Evolutionary conservation across 331 rosid species (phyloP), one percentile per base, ranked within the genome.

Genomic region (Quercus phellos): DNA sequence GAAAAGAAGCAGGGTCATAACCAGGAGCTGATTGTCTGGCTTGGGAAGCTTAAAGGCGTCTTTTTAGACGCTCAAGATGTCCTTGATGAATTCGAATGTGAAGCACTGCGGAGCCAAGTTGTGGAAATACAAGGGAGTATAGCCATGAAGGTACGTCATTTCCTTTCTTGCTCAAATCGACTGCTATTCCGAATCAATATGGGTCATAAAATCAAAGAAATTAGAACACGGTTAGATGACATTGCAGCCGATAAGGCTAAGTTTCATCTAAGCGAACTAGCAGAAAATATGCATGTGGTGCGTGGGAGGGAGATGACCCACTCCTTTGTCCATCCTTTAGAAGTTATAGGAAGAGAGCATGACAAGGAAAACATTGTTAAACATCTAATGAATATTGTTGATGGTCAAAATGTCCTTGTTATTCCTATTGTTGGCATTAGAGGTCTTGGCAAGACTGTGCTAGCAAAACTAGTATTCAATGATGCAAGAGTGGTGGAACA

Each of bases 371-470:
- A 46, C 1, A 76, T 77, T 0, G 12, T 79, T 2, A 5, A 74
- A 16, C 60, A 26, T 70, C 61, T 78, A 70, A 4, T 74, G 51
- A n/a, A 42, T 35, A 2, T 30, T 55, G 18, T 11, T 53, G 30
- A 35, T 70, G 26, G 61, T 9, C 30, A 2, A 38, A 26, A 17
- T 73, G 35, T 78, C 29, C 53, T 64, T 2, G 86, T 83, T 42
- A 38, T 78, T 2, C 72, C 83, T 0, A 30, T 83, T 3, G 86
- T 78, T 13, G 86, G 86, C 19, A 71, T 83, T 11, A 72, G 75
- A n/a, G 86, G 86, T 3, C 42, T 76, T 59, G 84, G 81, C 2
- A 80, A 80, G 38, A 80, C 84, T 6, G 70, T 76, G 2, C 76
- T 82, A 2, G 73, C 85, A 24, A 82, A 74, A 53, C 5, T 69